Conservation (phyloP, 2,329 filamentous ascomycete genomes). For the Nemania sp. region DNA sequence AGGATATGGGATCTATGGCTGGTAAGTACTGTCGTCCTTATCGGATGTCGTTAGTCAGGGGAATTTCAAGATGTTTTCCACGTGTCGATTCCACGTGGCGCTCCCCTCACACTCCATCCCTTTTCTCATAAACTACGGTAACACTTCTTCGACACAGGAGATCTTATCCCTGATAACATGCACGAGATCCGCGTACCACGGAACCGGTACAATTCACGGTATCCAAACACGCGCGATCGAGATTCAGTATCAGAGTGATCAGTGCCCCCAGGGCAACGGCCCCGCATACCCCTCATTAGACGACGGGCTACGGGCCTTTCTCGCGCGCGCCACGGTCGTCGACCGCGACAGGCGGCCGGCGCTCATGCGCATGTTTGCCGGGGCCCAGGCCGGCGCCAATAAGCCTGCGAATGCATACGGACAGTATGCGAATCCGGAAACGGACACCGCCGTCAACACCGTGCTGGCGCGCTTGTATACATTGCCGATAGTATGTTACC, state of each 20-base stretch:
- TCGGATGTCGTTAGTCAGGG: no score
- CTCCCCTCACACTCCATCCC: no score
- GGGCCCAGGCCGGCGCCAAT: not conserved
- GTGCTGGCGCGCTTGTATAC: not conserved
- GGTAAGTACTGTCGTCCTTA: no score
- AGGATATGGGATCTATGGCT: not conserved
- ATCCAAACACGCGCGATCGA: not conserved
- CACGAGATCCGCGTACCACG: not conserved
- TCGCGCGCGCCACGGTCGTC: not conserved
- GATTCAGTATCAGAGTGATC: not conserved
- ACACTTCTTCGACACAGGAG: not conserved
- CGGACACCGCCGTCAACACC: not conserved
- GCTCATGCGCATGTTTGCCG: not conserved
- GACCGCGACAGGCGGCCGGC: not conserved
- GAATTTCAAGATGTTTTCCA: no score
- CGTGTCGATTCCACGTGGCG: no score
- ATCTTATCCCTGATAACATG: not conserved
- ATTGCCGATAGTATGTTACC: no score
- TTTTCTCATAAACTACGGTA: no score
- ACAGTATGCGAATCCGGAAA: not conserved
- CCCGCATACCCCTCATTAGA: not conserved
- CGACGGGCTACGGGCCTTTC: not conserved
- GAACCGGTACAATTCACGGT: not conserved
- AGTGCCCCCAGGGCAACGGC: not conserved
- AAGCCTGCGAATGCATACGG: not conserved